Evolutionary conservation across 2,329 filamentous ascomycete genomes (phyloP), one percentile per base, ranked within the genome.

Genomic region (Mycosphaerelloides madeirae): DNA sequence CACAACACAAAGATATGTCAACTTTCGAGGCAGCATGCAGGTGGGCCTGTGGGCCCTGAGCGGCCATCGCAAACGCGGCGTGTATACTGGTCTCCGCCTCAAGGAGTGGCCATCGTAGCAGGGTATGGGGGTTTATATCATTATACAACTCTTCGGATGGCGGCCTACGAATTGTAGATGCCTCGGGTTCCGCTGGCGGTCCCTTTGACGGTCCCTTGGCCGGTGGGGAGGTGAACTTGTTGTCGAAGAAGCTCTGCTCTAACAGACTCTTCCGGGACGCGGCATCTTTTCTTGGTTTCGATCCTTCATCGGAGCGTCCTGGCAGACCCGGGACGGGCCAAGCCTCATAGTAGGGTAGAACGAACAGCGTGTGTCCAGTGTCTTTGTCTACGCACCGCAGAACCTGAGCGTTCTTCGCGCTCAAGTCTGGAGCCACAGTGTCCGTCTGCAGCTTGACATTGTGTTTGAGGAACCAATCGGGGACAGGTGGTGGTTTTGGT

Each of bases 1-100:
- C 78, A 50, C 80, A 82, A 44, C 80, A 75, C 29, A 64, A 42
- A 8, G 58, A 57, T 14, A 63, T 25, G 35, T 64, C 61, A 8
- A 61, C 53, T 29, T 55, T 49, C 8, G 54, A 59, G 9, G 57
- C 55, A 12, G 60, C 55, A 40, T 51, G 57, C 9, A 49, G 54
- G 7, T 51, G 51, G 2, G 40, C 15, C 13, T 46, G 48, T 8
- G 44, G 47, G 16, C 32, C 38, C 19, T 53, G 36, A 20, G 38
- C 43, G 5, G 57, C 44, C 16, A 54, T 31, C 13, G 46, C 43
- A 15, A 56, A 50, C 2, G 48, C 57, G 25, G 61, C 60, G 32
- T 49, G 44, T 8, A 54, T 45, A 31, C 44, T 54, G 16, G 54
- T 51, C 40, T 62, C 60, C 11, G 54, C 57, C 44, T 63, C 59